Evolutionary conservation across 73 alveolate genomes (phyloP).

Genomic region (Durusdinium trenchii): DNA sequence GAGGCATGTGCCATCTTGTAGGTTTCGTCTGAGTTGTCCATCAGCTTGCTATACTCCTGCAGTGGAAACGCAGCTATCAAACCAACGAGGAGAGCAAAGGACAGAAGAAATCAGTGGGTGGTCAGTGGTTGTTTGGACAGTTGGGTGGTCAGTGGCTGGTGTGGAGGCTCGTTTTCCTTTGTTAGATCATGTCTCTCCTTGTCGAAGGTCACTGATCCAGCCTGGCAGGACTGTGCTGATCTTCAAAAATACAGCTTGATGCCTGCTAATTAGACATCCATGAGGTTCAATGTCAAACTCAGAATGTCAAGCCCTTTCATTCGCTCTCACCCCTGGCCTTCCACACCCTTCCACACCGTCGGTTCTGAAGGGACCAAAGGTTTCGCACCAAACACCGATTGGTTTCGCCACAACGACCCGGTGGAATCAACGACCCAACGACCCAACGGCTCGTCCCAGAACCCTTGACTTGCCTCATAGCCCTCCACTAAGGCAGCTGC

Average conservation of each 20-base stretch:
- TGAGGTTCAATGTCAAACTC: no score
- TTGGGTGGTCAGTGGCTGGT: background rate
- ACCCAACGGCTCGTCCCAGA: no score
- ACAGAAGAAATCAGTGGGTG: background rate
- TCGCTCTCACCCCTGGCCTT: no score
- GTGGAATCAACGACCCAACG: no score
- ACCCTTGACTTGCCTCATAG: constrained; percentile 89
- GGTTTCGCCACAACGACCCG: no score
- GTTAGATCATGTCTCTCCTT: background rate
- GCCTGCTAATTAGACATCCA: no score
- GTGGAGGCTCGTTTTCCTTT: background rate
- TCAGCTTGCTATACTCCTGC: constrained; percentile 69
- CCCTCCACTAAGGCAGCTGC: constrained; percentile 87
- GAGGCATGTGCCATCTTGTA: constrained; percentile 55
- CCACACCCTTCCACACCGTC: no score
- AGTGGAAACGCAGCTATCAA: background rate
- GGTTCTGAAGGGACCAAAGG: no score
- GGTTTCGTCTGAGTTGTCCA: constrained; percentile 86
- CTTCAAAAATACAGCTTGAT: background rate
- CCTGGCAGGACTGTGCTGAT: background rate
- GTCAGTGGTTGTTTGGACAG: background rate
- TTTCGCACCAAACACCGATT: no score
- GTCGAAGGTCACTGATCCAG: constrained; percentile 85
- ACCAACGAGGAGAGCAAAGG: background rate
- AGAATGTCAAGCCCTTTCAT: no score